These are phyloP conservation scores for Fabrea salina DNA, from an alignment of 169 alveolate species.

Conservation along the genomic window DNA sequence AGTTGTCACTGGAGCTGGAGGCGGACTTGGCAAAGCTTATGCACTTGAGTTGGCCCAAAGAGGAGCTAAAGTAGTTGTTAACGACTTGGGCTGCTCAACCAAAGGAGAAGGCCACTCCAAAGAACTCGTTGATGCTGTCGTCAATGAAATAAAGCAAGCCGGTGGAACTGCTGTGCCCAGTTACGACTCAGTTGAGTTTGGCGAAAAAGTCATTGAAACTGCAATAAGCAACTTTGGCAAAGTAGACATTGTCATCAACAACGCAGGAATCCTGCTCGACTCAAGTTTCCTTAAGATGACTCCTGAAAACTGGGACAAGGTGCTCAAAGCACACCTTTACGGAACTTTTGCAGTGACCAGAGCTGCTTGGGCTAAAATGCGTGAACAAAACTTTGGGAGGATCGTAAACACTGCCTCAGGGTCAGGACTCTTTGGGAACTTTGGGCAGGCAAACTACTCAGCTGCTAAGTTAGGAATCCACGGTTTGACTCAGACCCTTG, in stretches of 20 bases:
- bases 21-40: conserved; percentile 83
- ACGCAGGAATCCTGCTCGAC: conserved; percentile 91
- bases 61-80: conserved; percentile 88
- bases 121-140: conserved; percentile 76
- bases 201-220: conserved; percentile 82
- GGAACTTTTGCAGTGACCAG: conserved; percentile 84
- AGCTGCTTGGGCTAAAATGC: conserved; percentile 90
- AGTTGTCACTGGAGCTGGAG: conserved; percentile 85
- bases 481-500: conserved; percentile 85
- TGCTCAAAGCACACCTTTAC: conserved; percentile 78
- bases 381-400: conserved; percentile 82
- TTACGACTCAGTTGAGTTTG: conserved; percentile 87
- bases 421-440: conserved; percentile 86
- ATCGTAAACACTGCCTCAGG: conserved; percentile 74
- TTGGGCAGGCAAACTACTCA: conserved; percentile 89
- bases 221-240: conserved; percentile 83
- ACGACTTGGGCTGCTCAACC: conserved; percentile 82
- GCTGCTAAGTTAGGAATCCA: conserved; percentile 89
- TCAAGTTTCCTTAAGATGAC: conserved; percentile 81
- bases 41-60: conserved; percentile 78
- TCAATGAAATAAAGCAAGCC: conserved; percentile 67
- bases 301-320: conserved; percentile 86
- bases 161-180: conserved; percentile 89
- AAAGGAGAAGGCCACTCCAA: conserved; percentile 62
- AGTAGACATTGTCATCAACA: conserved; percentile 86